Conservation (phyloP, 192 early-diverging fungal species). For the Chytriomyces hyalinus region DNA sequence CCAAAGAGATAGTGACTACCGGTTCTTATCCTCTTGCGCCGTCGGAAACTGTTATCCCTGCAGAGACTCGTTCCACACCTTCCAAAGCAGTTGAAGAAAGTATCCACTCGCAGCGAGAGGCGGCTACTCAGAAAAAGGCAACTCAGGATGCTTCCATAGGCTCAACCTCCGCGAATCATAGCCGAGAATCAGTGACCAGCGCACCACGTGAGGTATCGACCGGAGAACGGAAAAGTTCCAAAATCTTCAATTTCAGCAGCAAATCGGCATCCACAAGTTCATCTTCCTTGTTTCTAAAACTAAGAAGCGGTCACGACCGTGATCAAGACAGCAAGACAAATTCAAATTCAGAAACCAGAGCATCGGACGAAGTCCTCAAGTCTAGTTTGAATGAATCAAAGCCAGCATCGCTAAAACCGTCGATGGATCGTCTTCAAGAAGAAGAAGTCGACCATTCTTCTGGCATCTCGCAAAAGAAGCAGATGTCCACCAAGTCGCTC, state of each 20-base stretch:
- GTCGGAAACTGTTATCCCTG: no score
- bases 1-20: no score
- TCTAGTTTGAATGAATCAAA: background rate
- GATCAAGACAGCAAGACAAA: background rate
- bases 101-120: no score
- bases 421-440: background rate
- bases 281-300: background rate
- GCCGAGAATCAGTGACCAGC: no score
- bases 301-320: background rate
- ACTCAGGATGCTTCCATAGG: no score
- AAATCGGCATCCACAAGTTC: background rate
- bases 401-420: background rate
- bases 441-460: background rate
- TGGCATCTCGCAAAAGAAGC: background rate
- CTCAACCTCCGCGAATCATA: no score
- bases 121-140: no score
- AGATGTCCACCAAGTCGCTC: slow-evolving; percentile 14
- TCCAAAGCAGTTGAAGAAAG: no score
- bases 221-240: background rate
- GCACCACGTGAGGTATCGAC: no score
- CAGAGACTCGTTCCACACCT: no score
- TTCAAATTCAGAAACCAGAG: background rate
- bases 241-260: background rate
- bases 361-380: no score
- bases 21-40: no score